phyloP scores from a whole-genome alignment of 331 rosid genomes.

The Acacia pycnantha region DNA sequence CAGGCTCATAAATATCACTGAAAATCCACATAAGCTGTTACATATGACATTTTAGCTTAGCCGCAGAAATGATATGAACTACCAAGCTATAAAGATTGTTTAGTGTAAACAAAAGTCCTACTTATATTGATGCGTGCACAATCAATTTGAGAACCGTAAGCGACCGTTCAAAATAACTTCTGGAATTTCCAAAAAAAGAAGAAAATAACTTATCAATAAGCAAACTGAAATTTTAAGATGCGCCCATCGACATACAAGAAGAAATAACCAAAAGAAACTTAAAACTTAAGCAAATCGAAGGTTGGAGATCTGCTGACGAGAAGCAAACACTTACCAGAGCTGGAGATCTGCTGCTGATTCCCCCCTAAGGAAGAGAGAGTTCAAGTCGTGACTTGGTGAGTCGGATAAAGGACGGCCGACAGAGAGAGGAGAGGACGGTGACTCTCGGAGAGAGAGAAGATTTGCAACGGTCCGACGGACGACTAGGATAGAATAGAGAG shows the following conservation, averaged over 20 bases:
- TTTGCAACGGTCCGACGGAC: no score
- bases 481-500: no score
- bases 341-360: no score
- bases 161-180: background rate
- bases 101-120: background rate
- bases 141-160: background rate
- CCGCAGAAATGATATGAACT: background rate
- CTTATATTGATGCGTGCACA: background rate
- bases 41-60: background rate
- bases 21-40: background rate
- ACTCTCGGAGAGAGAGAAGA: no score
- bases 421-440: no score
- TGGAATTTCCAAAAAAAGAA: background rate
- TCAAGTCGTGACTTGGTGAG: no score
- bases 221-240: background rate
- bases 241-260: background rate
- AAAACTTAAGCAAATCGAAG: no score
- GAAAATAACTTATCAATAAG: background rate
- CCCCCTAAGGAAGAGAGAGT: no score
- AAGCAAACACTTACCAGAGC: no score
- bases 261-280: no score
- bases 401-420: no score
- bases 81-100: background rate
- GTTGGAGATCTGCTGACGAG: no score
- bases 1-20: slow-evolving; percentile 8